phyloP scores from a whole-genome alignment of 2,329 filamentous ascomycete species.

The Lasiodiplodia sp. region DNA sequence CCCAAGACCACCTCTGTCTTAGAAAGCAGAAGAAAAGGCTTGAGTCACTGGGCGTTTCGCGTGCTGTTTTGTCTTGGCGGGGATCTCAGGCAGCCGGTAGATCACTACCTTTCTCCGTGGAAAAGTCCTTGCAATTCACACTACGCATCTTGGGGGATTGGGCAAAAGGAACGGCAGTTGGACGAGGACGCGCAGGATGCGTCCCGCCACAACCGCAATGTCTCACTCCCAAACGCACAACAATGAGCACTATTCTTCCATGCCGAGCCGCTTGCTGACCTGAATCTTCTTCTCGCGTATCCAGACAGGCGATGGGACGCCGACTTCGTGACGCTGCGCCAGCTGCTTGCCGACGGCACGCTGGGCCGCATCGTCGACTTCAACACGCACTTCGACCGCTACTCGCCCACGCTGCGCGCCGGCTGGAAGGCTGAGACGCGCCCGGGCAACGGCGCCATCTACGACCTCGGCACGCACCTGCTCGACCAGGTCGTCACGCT shows the following conservation, averaged over 20 bases:
- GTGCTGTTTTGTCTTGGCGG: constrained; percentile 22
- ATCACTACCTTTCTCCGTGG: background rate
- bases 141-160: too few relatives aligned
- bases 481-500: constrained; percentile 76
- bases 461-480: constrained; percentile 78
- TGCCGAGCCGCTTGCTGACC: constrained; percentile 4
- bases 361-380: constrained; percentile 79
- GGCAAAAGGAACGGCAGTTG: background rate
- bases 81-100: background rate
- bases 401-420: constrained; percentile 59
- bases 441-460: constrained; percentile 72
- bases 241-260: background rate
- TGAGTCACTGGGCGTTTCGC: constrained; percentile 28
- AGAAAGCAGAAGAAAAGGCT: constrained; percentile 1
- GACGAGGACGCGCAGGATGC: background rate
- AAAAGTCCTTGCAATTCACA: background rate
- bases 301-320: constrained; percentile 75
- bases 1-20: background rate
- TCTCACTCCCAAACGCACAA: background rate
- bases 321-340: constrained; percentile 75
- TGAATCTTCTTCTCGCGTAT: background rate
- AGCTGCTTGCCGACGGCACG: constrained; percentile 64
- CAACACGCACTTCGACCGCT: constrained; percentile 81
- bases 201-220: background rate
- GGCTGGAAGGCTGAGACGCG: constrained; percentile 74